A percentile compares a stretch with the other conserved stretches of the same genome.
Conservation (phyloP, 352 stramenopile genomes). For the Phytophthora quininea region DNA sequence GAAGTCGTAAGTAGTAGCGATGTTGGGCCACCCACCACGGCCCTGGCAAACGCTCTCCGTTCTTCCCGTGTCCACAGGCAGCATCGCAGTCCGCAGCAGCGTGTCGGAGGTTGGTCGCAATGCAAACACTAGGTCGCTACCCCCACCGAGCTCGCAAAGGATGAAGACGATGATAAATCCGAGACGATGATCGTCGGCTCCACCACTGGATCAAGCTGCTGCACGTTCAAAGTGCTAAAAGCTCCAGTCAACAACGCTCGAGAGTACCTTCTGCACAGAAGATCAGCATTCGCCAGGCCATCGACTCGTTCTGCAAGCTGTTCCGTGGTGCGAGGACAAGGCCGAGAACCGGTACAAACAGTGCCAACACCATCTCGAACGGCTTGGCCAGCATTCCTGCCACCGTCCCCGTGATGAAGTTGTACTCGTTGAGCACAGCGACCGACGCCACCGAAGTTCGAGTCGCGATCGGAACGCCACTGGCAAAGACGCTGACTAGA, state of each 20-base stretch:
- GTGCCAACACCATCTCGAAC: conserved; percentile 42
- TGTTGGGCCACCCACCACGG: conserved; percentile 36
- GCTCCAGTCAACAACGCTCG: conserved; percentile 45
- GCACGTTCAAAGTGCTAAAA: conserved; percentile 57
- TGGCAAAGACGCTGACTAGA: conserved; percentile 34
- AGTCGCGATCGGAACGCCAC: conserved; percentile 32
- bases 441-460: conserved; percentile 23
- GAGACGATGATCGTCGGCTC: conserved; percentile 34
- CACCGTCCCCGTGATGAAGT: conserved; percentile 56
- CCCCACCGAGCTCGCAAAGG: background rate
- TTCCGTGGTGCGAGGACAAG: conserved; percentile 45
- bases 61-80: conserved; percentile 27
- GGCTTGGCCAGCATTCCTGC: conserved; percentile 41
- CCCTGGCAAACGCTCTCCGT: conserved; percentile 27
- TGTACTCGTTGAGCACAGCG: conserved; percentile 44
- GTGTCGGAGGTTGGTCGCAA: conserved; percentile 34
- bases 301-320: conserved; percentile 51
- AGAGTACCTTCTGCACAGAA: conserved; percentile 32
- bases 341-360: conserved; percentile 52
- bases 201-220: conserved; percentile 30
- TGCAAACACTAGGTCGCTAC: conserved; percentile 18
- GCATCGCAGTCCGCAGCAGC: conserved; percentile 41
- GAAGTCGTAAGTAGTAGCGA: conserved; percentile 41
- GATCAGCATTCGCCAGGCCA: conserved; percentile 35
- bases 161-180: conserved; percentile 28